Percentiles rank a stretch among this genome's conserved stretches.
These are phyloP conservation scores for Neofusicoccum laricinum DNA, from an alignment of 2,329 filamentous ascomycete genomes.

Conservation along the genomic window DNA sequence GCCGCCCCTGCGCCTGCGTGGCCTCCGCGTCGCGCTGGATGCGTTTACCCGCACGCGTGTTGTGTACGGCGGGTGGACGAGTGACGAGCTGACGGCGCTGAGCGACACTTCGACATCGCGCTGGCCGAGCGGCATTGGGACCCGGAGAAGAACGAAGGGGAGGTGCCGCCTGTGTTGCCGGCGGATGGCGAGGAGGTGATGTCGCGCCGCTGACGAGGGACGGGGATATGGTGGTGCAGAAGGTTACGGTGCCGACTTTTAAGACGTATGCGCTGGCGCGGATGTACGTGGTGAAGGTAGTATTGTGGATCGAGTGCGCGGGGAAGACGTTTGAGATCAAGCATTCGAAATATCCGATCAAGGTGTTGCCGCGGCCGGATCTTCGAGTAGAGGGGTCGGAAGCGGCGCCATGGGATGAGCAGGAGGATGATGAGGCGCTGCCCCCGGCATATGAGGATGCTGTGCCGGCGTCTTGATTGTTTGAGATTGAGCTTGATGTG, in stretches of 20 bases:
- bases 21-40: conserved; percentile 25
- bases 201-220: conserved; percentile 5
- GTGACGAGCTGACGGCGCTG: not conserved
- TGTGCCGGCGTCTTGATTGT: too few species aligned
- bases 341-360: conserved; percentile 19
- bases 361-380: conserved; percentile 8
- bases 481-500: too few species aligned
- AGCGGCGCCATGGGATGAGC: too few species aligned
- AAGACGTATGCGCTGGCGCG: conserved; percentile 27
- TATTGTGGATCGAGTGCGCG: conserved; percentile 28
- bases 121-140: not conserved
- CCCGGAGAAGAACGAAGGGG: not conserved
- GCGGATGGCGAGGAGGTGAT: not conserved
- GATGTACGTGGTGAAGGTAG: conserved; percentile 25
- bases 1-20: conserved; percentile 25
- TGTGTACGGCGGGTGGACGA: conserved; percentile 21
- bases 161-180: not conserved
- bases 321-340: conserved; percentile 25
- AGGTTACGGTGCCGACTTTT: conserved; percentile 23
- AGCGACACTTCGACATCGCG: too few species aligned
- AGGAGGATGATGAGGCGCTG: too few species aligned
- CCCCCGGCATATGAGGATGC: too few species aligned
- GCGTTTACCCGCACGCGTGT: conserved; percentile 21
- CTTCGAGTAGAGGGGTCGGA: not conserved
- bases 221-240: conserved; percentile 16